A percentile compares a stretch with the other conserved stretches of the same genome.
Evolutionary conservation across 2,329 filamentous ascomycete species (phyloP).

Genomic region (Colletotrichum sp.): DNA sequence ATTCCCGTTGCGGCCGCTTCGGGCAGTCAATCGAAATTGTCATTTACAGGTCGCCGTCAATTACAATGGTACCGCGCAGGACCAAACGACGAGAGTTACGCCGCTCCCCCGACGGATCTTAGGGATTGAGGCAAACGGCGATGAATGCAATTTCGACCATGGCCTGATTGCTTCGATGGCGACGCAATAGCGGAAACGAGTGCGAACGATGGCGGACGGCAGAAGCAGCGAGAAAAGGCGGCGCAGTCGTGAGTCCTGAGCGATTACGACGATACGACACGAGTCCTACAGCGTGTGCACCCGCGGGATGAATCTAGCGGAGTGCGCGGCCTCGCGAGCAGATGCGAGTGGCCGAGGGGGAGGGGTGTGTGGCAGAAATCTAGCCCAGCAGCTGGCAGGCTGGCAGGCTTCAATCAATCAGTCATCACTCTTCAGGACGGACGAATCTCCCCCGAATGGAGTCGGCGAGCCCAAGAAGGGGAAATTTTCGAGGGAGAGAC

Average conservation of each 20-base stretch:
- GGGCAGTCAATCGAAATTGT: background rate
- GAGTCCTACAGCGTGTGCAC: background rate
- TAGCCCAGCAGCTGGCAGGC: background rate
- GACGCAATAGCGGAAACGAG: background rate
- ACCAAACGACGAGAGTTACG: background rate
- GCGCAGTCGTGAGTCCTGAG: background rate
- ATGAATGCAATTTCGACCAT: background rate
- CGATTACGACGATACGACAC: constrained; percentile 19
- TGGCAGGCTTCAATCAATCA: background rate
- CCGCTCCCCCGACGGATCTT: background rate
- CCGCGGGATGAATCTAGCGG: background rate
- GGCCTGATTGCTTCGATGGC: background rate
- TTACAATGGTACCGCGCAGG: background rate
- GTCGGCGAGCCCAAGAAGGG: background rate
- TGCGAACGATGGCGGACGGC: background rate
- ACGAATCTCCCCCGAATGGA: constrained; percentile 6
- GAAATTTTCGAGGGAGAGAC: background rate
- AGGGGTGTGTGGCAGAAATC: background rate
- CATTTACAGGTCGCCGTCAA: background rate
- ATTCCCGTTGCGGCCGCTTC: background rate
- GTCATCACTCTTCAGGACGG: background rate
- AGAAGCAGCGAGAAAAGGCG: background rate
- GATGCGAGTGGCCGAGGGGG: constrained; percentile 9
- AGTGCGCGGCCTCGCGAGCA: constrained; percentile 3
- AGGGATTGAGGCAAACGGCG: background rate